Evolutionary conservation across 2,329 filamentous ascomycete species (phyloP).

Genomic region (Chaetomium sp.): DNA sequence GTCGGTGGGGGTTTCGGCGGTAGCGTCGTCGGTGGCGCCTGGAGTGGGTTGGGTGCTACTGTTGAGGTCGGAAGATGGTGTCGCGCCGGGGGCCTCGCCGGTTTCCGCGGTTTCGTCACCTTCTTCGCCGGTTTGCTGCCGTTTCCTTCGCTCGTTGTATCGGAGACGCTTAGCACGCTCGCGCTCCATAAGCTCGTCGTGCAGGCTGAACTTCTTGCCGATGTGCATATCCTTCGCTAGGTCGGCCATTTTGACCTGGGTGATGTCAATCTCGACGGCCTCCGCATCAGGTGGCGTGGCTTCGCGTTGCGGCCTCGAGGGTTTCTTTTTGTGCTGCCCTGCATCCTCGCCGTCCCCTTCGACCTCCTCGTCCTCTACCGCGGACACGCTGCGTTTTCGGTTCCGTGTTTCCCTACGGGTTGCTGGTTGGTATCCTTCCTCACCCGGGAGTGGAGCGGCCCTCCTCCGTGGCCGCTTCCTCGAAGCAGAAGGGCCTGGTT

Average conservation of each 20-base stretch:
- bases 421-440: constrained; percentile 26
- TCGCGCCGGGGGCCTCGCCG: constrained; percentile 22
- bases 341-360: constrained; percentile 31
- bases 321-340: constrained; percentile 31
- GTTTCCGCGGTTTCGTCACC: constrained; percentile 29
- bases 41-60: constrained; percentile 4
- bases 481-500: constrained; percentile 20
- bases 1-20: constrained; percentile 14
- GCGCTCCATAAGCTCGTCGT: constrained; percentile 71
- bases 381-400: constrained; percentile 27
- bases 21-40: constrained; percentile 27
- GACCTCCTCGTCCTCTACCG: constrained; percentile 20
- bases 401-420: constrained; percentile 23
- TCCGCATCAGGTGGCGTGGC: constrained; percentile 67
- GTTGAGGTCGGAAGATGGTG: constrained; percentile 13
- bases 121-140: constrained; percentile 36
- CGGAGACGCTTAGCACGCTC: constrained; percentile 51
- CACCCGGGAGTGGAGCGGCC: constrained; percentile 29
- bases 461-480: constrained; percentile 34
- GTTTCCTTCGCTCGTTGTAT: constrained; percentile 45
- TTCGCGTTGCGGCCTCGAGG: constrained; percentile 46
- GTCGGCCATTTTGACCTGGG: constrained; percentile 70
- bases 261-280: constrained; percentile 63
- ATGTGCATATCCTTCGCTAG: constrained; percentile 69
- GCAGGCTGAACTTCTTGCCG: constrained; percentile 74